Base-by-base conservation (phyloP, 306 rosid species). In the Lagenaria siceraria region DNA sequence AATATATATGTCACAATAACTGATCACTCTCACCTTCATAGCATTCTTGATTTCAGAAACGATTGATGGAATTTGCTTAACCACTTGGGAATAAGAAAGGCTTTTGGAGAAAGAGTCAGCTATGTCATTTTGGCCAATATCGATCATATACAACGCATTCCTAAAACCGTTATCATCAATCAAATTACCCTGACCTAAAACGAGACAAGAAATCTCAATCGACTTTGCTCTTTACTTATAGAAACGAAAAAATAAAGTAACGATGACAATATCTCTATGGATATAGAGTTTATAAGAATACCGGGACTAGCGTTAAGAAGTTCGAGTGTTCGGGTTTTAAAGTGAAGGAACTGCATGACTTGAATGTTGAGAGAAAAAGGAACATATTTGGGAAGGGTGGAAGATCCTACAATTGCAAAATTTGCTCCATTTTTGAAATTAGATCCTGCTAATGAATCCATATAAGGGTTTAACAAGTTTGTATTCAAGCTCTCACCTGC, bases 41-140 rank as follows among this genome's bases (percentile, higher is more conserved):
- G 92, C 96, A 53, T 77, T 83, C 80, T 83, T 88, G 83, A 94
- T 89, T 85, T 90, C 90, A 21, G 82, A 69, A 75, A 85, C 74
- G 77, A 94, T 17, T 4, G 84, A 22, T 40, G 98, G 97, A 61
- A 94, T 85, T 80, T 69, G 90, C 83, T 82, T 85, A 42, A 80
- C 35, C 36, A 94, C 93, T 83, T 87, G 86, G 0, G 54, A 84
- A 10, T 80, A 88, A 7, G 98, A 82, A 14, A 86, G 79, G 71
- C 89, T 84, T 71, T 89, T 90, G 54, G 84, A 33, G 75, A 94
- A 94, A 49, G 96, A 85, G 81, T 90, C 89, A 12, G 95, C 95
- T 43, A 94, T 58, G 84, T 94, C 98, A 62, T 94, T 94, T 85
- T 94, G 98, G 10, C 98, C 98, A 22, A 94, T 91, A 73, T 94